Base-by-base conservation (phyloP, 371 early-diverging fungal species). In the Apophysomyces sp. region DNA sequence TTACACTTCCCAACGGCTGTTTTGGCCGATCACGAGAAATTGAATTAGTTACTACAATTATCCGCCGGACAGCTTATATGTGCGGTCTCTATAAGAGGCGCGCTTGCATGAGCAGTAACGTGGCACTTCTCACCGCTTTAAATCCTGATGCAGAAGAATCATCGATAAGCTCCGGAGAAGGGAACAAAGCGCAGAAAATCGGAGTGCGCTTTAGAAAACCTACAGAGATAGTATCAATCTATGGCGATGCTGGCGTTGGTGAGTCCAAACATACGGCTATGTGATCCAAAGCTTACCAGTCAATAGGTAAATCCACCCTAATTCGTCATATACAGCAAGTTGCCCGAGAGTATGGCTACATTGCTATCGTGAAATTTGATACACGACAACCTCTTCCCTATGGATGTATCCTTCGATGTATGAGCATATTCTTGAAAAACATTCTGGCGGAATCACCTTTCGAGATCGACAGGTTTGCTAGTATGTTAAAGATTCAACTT, bases 1-100 rank as follows among this genome's bases (percentile, higher is more conserved):
- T 86, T 57, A 79, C 83, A 1, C 60, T 86, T 28, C 86, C 86
- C 0, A 83, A 71, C 32, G 65, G 70, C 1, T 73, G 83, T 31
- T 86, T 80, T 63, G 86, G 86, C 3, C 73, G 84, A 21, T 36
- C 57, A 21, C 44, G 57, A 12, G 80, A 80, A 58, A 55, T 80
- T 6, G 70, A 69, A 18, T 27, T 64, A 12, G 70, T 80, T 30
- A 77, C 52, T 32, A 39, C 54, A 0, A 77, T 80, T 24, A 73
- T 80, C 39, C 67, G 71, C 51, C 62, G 74, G 15, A 73, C 73
- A 34, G 76, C 80, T 0, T 70, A 73, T 40, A 58, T 66, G 55
- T 74, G 66, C 37, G 71, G 72, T 27, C 68, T 60, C 27, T 28
- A 32, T 24, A 61, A 61, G 36, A 62, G 71, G 28, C 57, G 62